A percentile compares a stretch with the other conserved stretches of the same genome.
Conservation (phyloP, 345 rosid species). For the Camelina hispida region DNA sequence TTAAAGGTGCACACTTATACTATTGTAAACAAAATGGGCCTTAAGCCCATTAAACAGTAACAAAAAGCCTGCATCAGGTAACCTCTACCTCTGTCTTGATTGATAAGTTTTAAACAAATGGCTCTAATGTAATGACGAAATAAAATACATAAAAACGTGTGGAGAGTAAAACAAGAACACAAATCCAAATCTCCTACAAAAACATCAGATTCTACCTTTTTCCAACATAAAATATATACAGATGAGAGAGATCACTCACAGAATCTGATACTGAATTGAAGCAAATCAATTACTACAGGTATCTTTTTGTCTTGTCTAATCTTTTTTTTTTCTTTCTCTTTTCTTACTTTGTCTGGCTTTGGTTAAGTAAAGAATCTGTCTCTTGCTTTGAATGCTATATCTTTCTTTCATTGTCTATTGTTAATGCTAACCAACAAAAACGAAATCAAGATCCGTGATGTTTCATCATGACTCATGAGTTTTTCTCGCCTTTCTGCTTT, state of each 20-base stretch:
- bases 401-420: constrained; percentile 6
- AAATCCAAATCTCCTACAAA: constrained; percentile 31
- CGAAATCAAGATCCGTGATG: constrained; percentile 39
- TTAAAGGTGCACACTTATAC: too few species aligned
- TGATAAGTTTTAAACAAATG: not conserved
- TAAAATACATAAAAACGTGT: constrained; percentile 31
- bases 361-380: constrained; percentile 44
- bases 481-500: constrained; percentile 35
- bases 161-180: constrained; percentile 28
- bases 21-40: not conserved
- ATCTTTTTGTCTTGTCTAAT: constrained; percentile 23
- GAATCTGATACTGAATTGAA: constrained; percentile 39
- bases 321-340: not conserved
- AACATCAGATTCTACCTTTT: constrained; percentile 5
- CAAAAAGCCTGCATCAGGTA: constrained; percentile 8
- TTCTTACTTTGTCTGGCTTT: not conserved
- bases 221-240: not conserved
- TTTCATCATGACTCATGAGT: constrained; percentile 38
- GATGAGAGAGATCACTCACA: constrained; percentile 12
- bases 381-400: constrained; percentile 39
- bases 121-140: constrained; percentile 5
- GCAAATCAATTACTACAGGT: constrained; percentile 39
- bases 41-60: constrained; percentile 1
- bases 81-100: not conserved
- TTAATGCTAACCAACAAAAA: constrained; percentile 22